Evolutionary conservation across 169 alveolate genomes (phyloP).

Genomic region (Eimeria acervulina): DNA sequence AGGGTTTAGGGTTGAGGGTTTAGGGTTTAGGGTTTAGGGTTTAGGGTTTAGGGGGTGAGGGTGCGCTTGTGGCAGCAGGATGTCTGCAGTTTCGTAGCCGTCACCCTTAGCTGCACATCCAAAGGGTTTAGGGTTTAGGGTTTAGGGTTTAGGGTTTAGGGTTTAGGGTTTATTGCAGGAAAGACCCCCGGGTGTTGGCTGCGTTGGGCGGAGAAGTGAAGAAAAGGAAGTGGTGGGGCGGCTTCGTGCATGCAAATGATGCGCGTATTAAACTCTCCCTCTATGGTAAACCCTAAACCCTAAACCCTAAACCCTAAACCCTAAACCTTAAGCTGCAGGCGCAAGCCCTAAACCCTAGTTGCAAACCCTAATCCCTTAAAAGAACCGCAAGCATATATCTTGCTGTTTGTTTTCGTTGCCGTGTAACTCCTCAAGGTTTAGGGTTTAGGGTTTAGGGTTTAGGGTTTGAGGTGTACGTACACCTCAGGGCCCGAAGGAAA

Average conservation of each 20-base stretch:
- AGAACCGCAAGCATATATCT: not conserved
- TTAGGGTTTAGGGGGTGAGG: too few relatives aligned
- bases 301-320: constrained; percentile 8
- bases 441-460: constrained; percentile 10
- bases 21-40: too few relatives aligned
- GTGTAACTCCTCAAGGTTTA: too few relatives aligned
- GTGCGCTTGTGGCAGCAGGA: too few relatives aligned
- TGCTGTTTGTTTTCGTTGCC: too few relatives aligned
- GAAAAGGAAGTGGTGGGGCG: too few relatives aligned
- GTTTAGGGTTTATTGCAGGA: constrained; percentile 19
- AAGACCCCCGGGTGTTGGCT: not conserved
- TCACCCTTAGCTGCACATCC: too few relatives aligned
- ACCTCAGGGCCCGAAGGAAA: too few relatives aligned
- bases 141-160: constrained; percentile 41
- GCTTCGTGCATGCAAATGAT: constrained; percentile 20
- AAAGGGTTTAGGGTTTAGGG: too few relatives aligned
- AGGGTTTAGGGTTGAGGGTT: not conserved
- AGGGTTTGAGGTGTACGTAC: constrained; percentile 38
- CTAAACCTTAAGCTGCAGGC: not conserved
- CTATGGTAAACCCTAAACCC: too few relatives aligned
- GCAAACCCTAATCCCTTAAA: not conserved
- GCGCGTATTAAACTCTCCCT: not conserved
- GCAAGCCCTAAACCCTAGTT: not conserved
- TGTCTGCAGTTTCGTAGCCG: too few relatives aligned
- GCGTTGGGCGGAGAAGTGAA: constrained; percentile 40